Base-by-base conservation (phyloP, 768 basidiomycete species). In the Agaricus blazei region DNA sequence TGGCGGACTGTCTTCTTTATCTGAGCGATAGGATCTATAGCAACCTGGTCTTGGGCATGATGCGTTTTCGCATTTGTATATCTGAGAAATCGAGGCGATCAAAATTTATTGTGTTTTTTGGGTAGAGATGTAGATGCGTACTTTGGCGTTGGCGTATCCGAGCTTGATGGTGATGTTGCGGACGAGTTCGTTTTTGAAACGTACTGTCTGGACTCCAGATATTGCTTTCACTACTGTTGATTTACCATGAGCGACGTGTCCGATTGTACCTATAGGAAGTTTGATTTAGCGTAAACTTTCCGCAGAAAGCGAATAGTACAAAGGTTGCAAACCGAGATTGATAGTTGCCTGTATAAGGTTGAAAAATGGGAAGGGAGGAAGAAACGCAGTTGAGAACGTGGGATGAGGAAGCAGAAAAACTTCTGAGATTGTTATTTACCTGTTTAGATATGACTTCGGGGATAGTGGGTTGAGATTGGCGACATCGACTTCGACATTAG, bases 151-250 rank as follows among this genome's bases (percentile, higher is more conserved):
- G 45, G 97, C 97, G 68, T 98, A 99, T 58, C 97, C 97, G 46
- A 99, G 82, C 76, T 99, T 98, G 76, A 99, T 99, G 23, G 96
- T 99, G 64, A 98, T 99, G 73, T 99, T 99, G 59, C 96, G 80
- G 58, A 98, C 97, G 54, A 98, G 84, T 72, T 99, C 97, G 72
- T 98, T 98, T 80, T 99, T 99, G 74, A 99, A 98, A 63, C 96
- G 83, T 46, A 98, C 97, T 15, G 97, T 98, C 84, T 90, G 89
- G 15, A 98, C 96, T 6, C 97, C 95, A 9, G 96, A 98, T 68
- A 99, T 98, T 29, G 97, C 97, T 75, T 98, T 95, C 56, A 98
- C 96, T 54, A 98, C 94, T 6, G 91, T 95, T 53, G 90, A 93
- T 76, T 94, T 94, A 64, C 91, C 93, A 78, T 94, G 93, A 19